Conservation (phyloP, 768 basidiomycete genomes). For the Cantharellus cinnabarinus region DNA sequence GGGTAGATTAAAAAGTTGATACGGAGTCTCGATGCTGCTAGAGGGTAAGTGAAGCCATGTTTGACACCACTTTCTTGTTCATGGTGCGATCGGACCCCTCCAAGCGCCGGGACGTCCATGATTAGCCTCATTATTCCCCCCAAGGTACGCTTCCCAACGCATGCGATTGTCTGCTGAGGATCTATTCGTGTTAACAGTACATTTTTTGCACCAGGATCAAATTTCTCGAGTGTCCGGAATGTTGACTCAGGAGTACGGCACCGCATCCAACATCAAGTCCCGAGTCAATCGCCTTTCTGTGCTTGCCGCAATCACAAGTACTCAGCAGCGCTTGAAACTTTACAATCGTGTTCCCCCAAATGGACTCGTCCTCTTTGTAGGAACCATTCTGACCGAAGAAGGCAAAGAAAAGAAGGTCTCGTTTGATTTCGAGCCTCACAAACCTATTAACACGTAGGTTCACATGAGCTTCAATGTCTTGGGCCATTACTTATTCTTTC, state of each 20-base stretch:
- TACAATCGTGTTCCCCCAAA: constrained; percentile 95
- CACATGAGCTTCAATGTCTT: background rate
- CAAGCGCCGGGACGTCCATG: constrained; percentile 91
- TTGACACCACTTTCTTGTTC: constrained; percentile 5
- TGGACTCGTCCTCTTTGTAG: constrained; percentile 92
- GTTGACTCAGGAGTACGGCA: constrained; percentile 96
- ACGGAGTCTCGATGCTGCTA: constrained; percentile 86
- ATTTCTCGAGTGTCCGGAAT: constrained; percentile 85
- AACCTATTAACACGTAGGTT: constrained; percentile 91
- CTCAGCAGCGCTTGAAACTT: constrained; percentile 90
- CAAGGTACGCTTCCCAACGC: constrained; percentile 32
- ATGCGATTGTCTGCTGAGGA: background rate
- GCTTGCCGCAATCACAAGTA: constrained; percentile 92
- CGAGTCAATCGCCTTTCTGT: constrained; percentile 96
- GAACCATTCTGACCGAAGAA: constrained; percentile 93
- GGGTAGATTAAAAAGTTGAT: constrained; percentile 97
- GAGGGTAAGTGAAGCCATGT: constrained; percentile 38
- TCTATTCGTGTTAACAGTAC: background rate
- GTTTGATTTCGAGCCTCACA: constrained; percentile 96
- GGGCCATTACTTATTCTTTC: background rate
- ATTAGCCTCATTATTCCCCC: constrained; percentile 95
- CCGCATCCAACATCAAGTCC: constrained; percentile 99
- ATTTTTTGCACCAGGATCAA: constrained; percentile 39
- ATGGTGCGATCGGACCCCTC: background rate
- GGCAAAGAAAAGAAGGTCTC: constrained; percentile 99